Conservation (phyloP, 768 basidiomycete genomes). For the Hygrocybe coccinea region DNA sequence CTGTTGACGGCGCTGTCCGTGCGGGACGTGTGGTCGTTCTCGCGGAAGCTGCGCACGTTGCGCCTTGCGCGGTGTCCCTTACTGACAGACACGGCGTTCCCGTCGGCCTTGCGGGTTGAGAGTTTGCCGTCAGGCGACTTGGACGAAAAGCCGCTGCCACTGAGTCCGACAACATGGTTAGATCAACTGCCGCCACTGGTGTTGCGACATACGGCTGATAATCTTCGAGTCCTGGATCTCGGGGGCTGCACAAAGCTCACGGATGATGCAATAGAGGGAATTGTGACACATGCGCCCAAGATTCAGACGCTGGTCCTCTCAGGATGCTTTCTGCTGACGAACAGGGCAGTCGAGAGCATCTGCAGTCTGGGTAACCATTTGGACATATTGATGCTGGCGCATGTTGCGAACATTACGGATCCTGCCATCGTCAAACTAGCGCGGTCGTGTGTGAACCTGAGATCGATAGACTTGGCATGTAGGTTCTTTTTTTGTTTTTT, state of each 20-base stretch:
- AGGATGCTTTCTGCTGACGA: slow-evolving; percentile 72
- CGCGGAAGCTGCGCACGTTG: slow-evolving; percentile 69
- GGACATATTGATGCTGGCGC: slow-evolving; percentile 75
- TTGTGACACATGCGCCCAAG: slow-evolving; percentile 69
- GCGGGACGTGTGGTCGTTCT: slow-evolving; percentile 78
- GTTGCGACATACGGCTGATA: slow-evolving; percentile 60
- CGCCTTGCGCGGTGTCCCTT: slow-evolving; percentile 73
- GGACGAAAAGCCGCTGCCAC: slow-evolving; percentile 50
- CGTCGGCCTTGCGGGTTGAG: slow-evolving; percentile 37
- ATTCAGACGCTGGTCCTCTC: slow-evolving; percentile 74
- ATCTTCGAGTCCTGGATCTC: slow-evolving; percentile 75
- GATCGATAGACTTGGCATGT: slow-evolving; percentile 87
- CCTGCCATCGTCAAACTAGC: slow-evolving; percentile 62
- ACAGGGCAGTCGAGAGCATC: slow-evolving; percentile 63
- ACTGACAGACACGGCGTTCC: slow-evolving; percentile 78
- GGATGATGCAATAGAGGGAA: slow-evolving; percentile 70
- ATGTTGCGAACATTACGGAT: slow-evolving; percentile 79
- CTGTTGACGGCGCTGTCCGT: slow-evolving; percentile 64
- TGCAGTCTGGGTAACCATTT: slow-evolving; percentile 68
- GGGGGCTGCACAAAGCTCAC: slow-evolving; percentile 64
- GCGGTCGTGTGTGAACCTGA: slow-evolving; percentile 63
- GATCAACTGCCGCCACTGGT: slow-evolving; percentile 59
- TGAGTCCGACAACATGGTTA: slow-evolving; percentile 54
- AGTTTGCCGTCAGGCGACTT: slow-evolving; percentile 19
- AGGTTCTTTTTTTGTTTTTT: slow-evolving; percentile 31